Percentiles rank a stretch among this genome's conserved stretches.
phyloP scores from a whole-genome alignment of 1,139 yeast genomes.

The Diutina rugosa region DNA sequence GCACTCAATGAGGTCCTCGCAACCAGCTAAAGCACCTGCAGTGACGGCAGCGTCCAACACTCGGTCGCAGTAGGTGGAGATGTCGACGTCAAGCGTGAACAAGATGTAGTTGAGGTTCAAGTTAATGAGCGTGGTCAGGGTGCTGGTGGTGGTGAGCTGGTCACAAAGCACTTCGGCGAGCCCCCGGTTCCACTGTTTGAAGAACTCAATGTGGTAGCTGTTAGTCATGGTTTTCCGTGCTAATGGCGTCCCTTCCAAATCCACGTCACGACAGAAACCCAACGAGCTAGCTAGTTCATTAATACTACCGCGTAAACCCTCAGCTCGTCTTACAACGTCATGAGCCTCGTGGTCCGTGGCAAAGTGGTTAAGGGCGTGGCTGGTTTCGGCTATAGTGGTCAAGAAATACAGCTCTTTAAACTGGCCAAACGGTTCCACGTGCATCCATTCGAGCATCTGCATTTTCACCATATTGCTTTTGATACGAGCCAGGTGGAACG shows the following conservation, averaged over 20 bases:
- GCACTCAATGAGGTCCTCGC: background rate
- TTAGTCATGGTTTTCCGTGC: background rate
- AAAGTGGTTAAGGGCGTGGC: background rate
- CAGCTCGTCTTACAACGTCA: background rate
- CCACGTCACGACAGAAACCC: background rate
- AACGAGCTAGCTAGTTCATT: background rate
- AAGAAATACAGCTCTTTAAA: conserved; percentile 1
- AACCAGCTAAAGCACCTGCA: background rate
- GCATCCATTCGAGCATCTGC: background rate
- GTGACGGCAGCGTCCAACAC: background rate
- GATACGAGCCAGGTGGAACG: background rate
- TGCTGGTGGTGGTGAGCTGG: background rate
- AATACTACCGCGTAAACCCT: background rate
- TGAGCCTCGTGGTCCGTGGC: background rate
- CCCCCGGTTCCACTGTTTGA: background rate
- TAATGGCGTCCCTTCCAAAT: background rate
- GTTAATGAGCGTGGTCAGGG: background rate
- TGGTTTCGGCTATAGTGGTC: background rate
- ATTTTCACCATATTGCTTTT: background rate
- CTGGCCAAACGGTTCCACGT: background rate
- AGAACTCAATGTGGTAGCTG: background rate
- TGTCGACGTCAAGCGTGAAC: background rate
- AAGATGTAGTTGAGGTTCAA: background rate
- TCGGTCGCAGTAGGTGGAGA: background rate
- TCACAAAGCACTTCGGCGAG: background rate